Percentiles rank a stretch among this genome's conserved stretches.
These are phyloP conservation scores for sweet orange (Citrus sinensis) DNA, from an alignment of 345 rosid species.

Conservation along the genomic window DNA sequence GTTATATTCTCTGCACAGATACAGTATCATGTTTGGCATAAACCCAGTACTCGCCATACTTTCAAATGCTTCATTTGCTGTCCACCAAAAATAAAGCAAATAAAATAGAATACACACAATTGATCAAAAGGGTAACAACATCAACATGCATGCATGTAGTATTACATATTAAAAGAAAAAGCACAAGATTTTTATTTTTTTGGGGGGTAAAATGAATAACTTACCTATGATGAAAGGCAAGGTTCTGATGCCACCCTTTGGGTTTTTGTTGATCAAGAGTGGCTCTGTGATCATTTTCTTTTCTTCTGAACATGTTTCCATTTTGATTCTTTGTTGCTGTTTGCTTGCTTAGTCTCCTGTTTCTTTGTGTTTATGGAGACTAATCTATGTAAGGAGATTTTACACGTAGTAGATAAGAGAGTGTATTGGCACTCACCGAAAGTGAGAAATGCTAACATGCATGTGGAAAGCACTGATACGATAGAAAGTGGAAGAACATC, in stretches of 20 bases:
- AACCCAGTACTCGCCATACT: constrained; percentile 55
- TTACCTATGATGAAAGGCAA: constrained; percentile 64
- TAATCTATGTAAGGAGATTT: no score
- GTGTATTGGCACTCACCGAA: not conserved
- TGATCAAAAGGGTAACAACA: no score
- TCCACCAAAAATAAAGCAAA: not conserved
- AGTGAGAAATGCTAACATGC: not conserved
- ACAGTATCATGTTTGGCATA: constrained; percentile 56
- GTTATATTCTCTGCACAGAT: constrained; percentile 47
- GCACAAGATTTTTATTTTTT: no score
- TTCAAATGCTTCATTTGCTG: constrained; percentile 69
- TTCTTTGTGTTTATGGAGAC: not conserved
- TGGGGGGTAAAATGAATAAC: not conserved
- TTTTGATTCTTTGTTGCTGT: not conserved
- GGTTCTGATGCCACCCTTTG: constrained; percentile 45
- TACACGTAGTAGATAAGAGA: not conserved
- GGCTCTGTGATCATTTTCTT: constrained; percentile 26
- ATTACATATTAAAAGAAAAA: no score
- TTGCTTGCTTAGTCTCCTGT: no score
- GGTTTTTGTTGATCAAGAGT: constrained; percentile 15
- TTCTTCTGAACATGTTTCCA: constrained; percentile 12
- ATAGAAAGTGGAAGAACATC: not conserved
- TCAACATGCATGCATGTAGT: not conserved
- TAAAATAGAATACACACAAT: no score
- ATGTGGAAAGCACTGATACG: not conserved